A percentile compares a stretch with the other conserved stretches of the same genome.
Conservation (phyloP, 306 rosid species). For the Dalbergia oliveri region DNA sequence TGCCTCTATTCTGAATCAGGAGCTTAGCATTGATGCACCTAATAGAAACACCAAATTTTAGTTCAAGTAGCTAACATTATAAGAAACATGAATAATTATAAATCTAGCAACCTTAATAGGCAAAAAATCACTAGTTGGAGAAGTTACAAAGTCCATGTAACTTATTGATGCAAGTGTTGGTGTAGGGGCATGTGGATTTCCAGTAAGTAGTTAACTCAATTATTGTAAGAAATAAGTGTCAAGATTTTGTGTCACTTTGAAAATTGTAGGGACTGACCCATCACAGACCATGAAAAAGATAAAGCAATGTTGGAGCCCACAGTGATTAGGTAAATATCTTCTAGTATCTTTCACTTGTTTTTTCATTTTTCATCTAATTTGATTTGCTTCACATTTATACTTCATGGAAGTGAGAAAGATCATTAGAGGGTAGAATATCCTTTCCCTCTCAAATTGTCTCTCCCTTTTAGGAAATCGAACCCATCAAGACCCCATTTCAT, state of each 20-base stretch:
- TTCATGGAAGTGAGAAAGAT: constrained; percentile 26
- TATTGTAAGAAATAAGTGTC: constrained; percentile 44
- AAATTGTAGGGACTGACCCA: constrained; percentile 40
- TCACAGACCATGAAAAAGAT: constrained; percentile 9
- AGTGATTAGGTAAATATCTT: constrained; percentile 18
- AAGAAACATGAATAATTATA: neutral
- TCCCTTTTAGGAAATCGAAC: constrained; percentile 38
- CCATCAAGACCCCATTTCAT: constrained; percentile 40
- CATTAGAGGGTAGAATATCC: constrained; percentile 37
- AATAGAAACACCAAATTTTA: constrained; percentile 37
- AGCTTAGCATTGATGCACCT: constrained; percentile 42
- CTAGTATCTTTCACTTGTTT: neutral
- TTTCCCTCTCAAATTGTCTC: constrained; percentile 42
- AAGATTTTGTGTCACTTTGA: constrained; percentile 42
- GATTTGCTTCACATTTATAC: constrained; percentile 36
- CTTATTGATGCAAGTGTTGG: constrained; percentile 30
- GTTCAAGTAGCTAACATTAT: neutral
- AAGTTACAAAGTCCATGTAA: constrained; percentile 43
- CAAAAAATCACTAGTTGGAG: constrained; percentile 36
- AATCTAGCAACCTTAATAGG: constrained; percentile 39
- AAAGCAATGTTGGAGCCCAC: constrained; percentile 47
- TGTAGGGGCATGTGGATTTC: constrained; percentile 19
- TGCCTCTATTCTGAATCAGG: constrained; percentile 30
- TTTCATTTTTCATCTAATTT: neutral
- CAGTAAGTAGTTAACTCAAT: constrained; percentile 43